Conservation (phyloP, 768 basidiomycete genomes). For the Brasilioporus rufonigricans region DNA sequence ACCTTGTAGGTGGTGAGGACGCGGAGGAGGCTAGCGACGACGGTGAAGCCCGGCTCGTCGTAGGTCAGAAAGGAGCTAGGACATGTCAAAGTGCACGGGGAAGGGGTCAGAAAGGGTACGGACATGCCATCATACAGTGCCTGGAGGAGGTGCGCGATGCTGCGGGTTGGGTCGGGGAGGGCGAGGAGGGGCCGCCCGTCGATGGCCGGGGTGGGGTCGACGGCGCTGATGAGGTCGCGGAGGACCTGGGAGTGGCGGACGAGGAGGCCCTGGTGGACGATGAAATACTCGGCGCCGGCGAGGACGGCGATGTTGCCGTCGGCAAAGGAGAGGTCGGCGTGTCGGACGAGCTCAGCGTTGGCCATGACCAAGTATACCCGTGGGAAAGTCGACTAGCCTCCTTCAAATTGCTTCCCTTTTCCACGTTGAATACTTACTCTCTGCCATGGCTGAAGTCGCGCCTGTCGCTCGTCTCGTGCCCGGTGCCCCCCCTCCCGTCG, state of each 20-base stretch:
- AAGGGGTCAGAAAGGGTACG: conserved; percentile 20
- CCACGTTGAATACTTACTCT: conserved; percentile 4
- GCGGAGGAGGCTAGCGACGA: conserved; percentile 55
- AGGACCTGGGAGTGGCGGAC: conserved; percentile 61
- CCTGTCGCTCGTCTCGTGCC: conserved; percentile 59
- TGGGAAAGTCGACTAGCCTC: conserved; percentile 13
- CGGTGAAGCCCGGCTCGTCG: conserved; percentile 49
- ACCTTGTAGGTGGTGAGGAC: conserved; percentile 66
- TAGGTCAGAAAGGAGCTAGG: conserved; percentile 46
- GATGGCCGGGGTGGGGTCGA: conserved; percentile 30
- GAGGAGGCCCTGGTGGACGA: conserved; percentile 67
- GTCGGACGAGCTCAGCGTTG: conserved; percentile 33
- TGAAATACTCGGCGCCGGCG: conserved; percentile 55
- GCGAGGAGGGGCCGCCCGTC: conserved; percentile 58
- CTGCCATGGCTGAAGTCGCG: conserved; percentile 35
- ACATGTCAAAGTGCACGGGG: conserved; percentile 16
- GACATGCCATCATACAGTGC: conserved; percentile 74
- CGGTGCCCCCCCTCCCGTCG: conserved; percentile 67
- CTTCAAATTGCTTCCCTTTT: conserved; percentile 15
- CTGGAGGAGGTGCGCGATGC: conserved; percentile 56
- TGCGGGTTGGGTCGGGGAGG: conserved; percentile 54
- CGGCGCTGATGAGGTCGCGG: conserved; percentile 36
- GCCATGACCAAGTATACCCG: conserved; percentile 13
- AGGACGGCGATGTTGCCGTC: conserved; percentile 72
- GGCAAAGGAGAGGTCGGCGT: conserved; percentile 57